phyloP scores from a whole-genome alignment of 768 basidiomycete genomes.

The Rickenella mellea region DNA sequence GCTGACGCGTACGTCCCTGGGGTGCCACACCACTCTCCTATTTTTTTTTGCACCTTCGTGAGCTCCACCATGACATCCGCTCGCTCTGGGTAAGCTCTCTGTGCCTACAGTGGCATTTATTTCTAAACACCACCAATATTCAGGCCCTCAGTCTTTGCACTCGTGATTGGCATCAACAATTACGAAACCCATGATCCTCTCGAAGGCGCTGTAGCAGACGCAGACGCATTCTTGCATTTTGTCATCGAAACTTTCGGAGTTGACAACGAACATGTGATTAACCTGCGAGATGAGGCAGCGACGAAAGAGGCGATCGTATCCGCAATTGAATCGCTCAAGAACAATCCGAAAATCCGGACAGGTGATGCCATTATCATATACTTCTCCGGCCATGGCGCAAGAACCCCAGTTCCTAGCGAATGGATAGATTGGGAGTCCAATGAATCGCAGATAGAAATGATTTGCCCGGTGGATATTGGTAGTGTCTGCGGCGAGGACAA shows the following conservation, averaged over 20 bases:
- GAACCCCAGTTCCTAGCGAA: conserved; percentile 41
- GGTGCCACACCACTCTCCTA: too few species aligned
- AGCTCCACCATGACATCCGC: too few species aligned
- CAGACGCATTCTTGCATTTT: conserved; percentile 48
- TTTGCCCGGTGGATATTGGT: too few species aligned
- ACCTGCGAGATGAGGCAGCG: conserved; percentile 48
- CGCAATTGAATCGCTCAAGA: conserved; percentile 47
- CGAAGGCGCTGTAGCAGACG: conserved; percentile 62
- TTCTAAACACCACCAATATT: too few species aligned
- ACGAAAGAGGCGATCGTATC: conserved; percentile 55
- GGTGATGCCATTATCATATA: conserved; percentile 63
- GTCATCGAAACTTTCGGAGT: conserved; percentile 46
- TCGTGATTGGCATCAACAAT: conserved; percentile 60
- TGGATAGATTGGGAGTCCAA: conserved; percentile 44
- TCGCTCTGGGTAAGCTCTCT: too few species aligned
- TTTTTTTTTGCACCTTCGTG: too few species aligned
- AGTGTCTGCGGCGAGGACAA: too few species aligned
- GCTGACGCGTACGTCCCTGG: too few species aligned
- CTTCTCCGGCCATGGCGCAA: conserved; percentile 68
- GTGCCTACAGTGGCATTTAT: too few species aligned
- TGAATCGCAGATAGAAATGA: too few species aligned
- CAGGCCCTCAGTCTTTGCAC: conserved; percentile 59
- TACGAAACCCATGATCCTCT: conserved; percentile 66
- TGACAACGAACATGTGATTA: conserved; percentile 45
- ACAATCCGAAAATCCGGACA: conserved; percentile 46